Evolutionary conservation across 1,284 basidiomycete species (phyloP), one percentile per base, ranked within the genome.

Genomic region (Cryptococcus sp.): DNA sequence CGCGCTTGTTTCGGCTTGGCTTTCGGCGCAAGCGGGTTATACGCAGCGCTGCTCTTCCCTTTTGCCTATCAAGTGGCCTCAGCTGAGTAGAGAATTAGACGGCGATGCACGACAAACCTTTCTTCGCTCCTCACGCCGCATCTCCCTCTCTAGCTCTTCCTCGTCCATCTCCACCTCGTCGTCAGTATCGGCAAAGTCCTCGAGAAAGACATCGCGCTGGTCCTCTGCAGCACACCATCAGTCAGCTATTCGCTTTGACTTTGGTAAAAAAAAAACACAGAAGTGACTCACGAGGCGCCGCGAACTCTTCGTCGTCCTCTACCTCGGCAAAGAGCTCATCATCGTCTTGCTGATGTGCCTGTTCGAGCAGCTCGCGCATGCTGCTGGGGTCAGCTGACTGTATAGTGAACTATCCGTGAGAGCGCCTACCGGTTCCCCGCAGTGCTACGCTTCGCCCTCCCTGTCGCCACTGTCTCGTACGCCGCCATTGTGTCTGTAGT

Each of bases 151-250:
- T 27, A 65, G 64, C 22, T 64, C 73, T 22, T 75, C 72, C 25
- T 75, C 71, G 47, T 72, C 74, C 45, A 63, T 45, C 39, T 73
- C 70, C 1, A 67, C 54, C 57, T 76, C 76, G 20, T 76, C 74
- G 53, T 78, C 76, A 10, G 76, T 78, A 59, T 78, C 76, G 0
- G 76, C 76, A 57, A 78, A 78, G 43, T 78, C 76, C 11, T 78
- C 76, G 42, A 78, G 56, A 45, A 64, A 78, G 6, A 78, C 71
- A 59, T 78, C 76, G 3, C 69, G 61, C 17, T 61, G 52, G 3
- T 75, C 73, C 48, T 63, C 74, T 74, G 45, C 5, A 27, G 11
- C n/a, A 40, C n/a, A 58, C 61, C 47, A 58, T 19, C 22, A 23
- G 13, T 40, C 19, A 6, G 47, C 3, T 30, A 23, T 11, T 39